Conservation (phyloP, 176 grass and related monocot species). For the Phoenix roebelenii region DNA sequence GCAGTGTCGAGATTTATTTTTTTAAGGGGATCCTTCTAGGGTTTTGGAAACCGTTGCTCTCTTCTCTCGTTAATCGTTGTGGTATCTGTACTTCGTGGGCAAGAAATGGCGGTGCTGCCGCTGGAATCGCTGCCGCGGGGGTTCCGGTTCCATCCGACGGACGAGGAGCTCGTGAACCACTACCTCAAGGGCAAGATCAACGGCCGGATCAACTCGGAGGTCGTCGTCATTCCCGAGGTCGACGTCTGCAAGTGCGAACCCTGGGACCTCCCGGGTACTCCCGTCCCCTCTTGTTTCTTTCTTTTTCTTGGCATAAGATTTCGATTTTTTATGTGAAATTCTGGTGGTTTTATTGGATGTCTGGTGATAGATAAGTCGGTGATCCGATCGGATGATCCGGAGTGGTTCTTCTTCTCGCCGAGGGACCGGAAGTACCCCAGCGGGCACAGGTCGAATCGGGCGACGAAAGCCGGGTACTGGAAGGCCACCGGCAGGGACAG, state of each 20-base stretch:
- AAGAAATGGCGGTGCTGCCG: constrained; percentile 14
- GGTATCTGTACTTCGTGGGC: too few relatives aligned
- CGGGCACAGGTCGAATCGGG: constrained; percentile 33
- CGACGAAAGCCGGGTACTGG: constrained; percentile 38
- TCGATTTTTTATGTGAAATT: neutral
- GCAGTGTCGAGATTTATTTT: too few relatives aligned
- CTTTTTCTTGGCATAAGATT: neutral
- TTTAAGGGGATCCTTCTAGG: too few relatives aligned
- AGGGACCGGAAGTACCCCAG: constrained; percentile 50
- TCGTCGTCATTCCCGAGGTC: constrained; percentile 35
- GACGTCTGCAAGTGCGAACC: constrained; percentile 40
- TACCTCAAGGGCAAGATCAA: constrained; percentile 39
- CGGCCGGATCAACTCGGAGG: constrained; percentile 14
- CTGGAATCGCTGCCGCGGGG: constrained; percentile 21
- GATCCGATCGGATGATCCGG: constrained; percentile 47
- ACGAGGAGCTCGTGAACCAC: constrained; percentile 39
- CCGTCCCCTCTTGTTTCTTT: neutral
- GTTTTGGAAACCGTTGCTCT: too few relatives aligned
- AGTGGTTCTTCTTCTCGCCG: constrained; percentile 71
- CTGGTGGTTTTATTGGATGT: constrained; percentile 1
- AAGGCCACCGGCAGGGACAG: constrained; percentile 46
- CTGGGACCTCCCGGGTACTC: constrained; percentile 39
- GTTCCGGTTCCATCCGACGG: constrained; percentile 38
- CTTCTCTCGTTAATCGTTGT: too few relatives aligned
- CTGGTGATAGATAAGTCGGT: constrained; percentile 24